Conservation (phyloP, 495 filamentous ascomycete genomes). For the Neurospora sp. region DNA sequence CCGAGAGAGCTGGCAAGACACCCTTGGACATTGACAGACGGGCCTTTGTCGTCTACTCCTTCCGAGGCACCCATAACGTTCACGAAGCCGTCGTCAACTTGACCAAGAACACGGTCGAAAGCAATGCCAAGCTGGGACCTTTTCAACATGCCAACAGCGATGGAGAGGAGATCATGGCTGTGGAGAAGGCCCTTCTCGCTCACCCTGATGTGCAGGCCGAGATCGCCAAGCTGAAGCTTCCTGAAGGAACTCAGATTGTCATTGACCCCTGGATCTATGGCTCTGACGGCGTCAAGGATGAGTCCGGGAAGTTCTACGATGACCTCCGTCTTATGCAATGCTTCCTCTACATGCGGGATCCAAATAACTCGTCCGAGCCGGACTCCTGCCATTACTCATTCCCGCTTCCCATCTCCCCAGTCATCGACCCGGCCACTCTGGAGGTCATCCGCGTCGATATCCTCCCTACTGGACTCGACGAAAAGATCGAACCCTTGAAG, state of each 20-base stretch:
- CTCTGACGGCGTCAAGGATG: slow-evolving; percentile 52
- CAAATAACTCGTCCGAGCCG: slow-evolving; percentile 40
- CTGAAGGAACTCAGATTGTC: slow-evolving; percentile 49
- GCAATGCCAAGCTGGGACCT: slow-evolving; percentile 47
- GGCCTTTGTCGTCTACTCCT: slow-evolving; percentile 52
- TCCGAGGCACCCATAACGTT: slow-evolving; percentile 54
- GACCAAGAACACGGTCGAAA: slow-evolving; percentile 40
- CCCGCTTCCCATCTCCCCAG: slow-evolving; percentile 68
- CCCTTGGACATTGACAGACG: slow-evolving; percentile 36
- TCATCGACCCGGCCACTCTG: slow-evolving; percentile 54
- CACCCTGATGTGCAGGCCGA: slow-evolving; percentile 50
- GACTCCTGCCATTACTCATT: slow-evolving; percentile 74
- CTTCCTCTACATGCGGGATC: slow-evolving; percentile 57
- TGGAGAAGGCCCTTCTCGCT: slow-evolving; percentile 48
- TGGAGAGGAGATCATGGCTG: slow-evolving; percentile 46
- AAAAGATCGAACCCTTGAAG: slow-evolving; percentile 40
- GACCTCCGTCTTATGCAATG: slow-evolving; percentile 52
- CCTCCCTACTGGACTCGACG: slow-evolving; percentile 52
- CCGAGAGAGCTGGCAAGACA: slow-evolving; percentile 14
- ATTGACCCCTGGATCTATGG: slow-evolving; percentile 67
- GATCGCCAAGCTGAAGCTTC: slow-evolving; percentile 54
- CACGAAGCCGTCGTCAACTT: slow-evolving; percentile 58
- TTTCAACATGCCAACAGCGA: slow-evolving; percentile 49
- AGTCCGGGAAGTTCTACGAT: slow-evolving; percentile 29
- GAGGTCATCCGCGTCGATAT: slow-evolving; percentile 54